Evolutionary conservation across 495 filamentous ascomycete species (phyloP).

Genomic region (Hypoxylon perforatum): DNA sequence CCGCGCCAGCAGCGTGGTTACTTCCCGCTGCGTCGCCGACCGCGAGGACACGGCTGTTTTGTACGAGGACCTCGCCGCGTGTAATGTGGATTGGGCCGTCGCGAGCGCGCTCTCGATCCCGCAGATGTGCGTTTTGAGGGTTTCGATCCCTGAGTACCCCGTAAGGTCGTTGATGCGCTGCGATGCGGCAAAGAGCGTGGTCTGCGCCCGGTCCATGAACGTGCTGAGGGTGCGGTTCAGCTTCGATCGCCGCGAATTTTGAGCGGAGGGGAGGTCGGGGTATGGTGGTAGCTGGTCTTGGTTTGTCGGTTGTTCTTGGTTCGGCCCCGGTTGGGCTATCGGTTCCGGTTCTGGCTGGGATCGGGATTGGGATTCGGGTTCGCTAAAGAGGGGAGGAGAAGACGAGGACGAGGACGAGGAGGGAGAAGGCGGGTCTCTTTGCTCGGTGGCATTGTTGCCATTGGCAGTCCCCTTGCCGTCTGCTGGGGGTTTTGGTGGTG

Average conservation of each 20-base stretch:
- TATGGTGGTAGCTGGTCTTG: background rate
- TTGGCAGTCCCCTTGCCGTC: background rate
- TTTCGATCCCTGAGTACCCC: conserved; percentile 92
- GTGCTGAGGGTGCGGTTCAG: conserved; percentile 77
- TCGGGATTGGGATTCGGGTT: background rate
- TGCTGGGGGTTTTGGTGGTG: conserved; percentile 29
- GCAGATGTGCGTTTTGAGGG: conserved; percentile 80
- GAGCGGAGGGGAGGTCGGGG: conserved; percentile 76
- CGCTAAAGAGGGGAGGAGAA: conserved; percentile 1
- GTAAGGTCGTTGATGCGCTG: conserved; percentile 93
- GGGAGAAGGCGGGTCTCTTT: background rate
- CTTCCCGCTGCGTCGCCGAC: conserved; percentile 90
- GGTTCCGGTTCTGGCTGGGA: conserved; percentile 8
- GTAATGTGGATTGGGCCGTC: conserved; percentile 71
- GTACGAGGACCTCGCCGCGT: conserved; percentile 77
- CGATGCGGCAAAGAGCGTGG: conserved; percentile 82
- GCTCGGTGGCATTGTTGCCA: conserved; percentile 3
- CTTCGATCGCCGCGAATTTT: conserved; percentile 76
- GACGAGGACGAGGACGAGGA: background rate
- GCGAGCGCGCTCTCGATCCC: conserved; percentile 74
- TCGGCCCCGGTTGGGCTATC: conserved; percentile 9
- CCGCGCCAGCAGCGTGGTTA: conserved; percentile 90
- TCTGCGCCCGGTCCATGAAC: conserved; percentile 90
- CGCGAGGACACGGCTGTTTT: conserved; percentile 80
- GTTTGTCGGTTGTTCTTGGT: background rate